Conservation (phyloP, 2,329 filamentous ascomycete genomes). For the Aspergillus ochraceoroseus region DNA sequence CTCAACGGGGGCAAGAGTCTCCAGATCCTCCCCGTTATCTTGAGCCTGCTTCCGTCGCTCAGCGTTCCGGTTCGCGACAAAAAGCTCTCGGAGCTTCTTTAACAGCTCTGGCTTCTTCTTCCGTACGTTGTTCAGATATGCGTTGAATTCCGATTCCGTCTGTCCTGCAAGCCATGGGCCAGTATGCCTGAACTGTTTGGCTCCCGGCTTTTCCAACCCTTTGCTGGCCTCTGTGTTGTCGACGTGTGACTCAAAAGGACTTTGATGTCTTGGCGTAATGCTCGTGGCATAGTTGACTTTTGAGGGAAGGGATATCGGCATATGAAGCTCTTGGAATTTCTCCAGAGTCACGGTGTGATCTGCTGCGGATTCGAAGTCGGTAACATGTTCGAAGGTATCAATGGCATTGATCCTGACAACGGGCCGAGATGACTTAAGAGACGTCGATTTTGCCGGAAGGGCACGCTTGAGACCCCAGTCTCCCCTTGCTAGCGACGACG, state of each 20-base stretch:
- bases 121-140: constrained; percentile 47
- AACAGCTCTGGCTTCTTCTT: constrained; percentile 39
- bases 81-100: constrained; percentile 34
- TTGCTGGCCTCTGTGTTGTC: constrained; percentile 45
- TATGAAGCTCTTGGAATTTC: constrained; percentile 79
- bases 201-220: constrained; percentile 28
- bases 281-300: constrained; percentile 32
- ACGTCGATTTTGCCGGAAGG: constrained; percentile 70
- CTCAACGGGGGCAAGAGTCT: constrained; percentile 26
- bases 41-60: constrained; percentile 38
- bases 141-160: constrained; percentile 52
- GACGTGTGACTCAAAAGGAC: constrained; percentile 40
- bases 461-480: constrained; percentile 93
- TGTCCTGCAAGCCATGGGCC: constrained; percentile 57
- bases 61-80: constrained; percentile 32
- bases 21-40: constrained; percentile 39
- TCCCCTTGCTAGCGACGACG: constrained; percentile 65
- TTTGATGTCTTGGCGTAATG: constrained; percentile 31
- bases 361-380: constrained; percentile 77
- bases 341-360: constrained; percentile 74
- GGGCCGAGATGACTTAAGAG: constrained; percentile 63
- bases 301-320: constrained; percentile 59
- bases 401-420: constrained; percentile 70
- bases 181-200: constrained; percentile 52
- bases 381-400: constrained; percentile 82